These are phyloP conservation scores for Colletotrichum melonis DNA, from an alignment of 2,329 filamentous ascomycete species.

Conservation along the genomic window DNA sequence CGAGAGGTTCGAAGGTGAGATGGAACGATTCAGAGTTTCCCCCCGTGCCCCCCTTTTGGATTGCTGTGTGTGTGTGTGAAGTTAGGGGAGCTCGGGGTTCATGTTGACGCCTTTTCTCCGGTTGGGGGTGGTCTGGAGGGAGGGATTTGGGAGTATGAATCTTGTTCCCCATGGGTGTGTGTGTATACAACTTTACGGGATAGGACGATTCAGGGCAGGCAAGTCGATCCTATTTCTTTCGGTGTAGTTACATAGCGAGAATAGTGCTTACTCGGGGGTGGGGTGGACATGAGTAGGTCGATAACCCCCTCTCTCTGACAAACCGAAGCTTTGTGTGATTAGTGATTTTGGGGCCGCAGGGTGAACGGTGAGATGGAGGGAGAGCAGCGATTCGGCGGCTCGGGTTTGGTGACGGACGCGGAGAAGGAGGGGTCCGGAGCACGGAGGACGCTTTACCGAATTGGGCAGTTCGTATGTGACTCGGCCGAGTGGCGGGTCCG, in stretches of 20 bases:
- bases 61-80: not conserved
- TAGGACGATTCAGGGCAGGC: not conserved
- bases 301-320: not conserved
- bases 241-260: not conserved
- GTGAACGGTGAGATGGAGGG: not conserved
- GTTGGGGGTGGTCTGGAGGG: not conserved
- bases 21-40: not conserved
- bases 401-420: not conserved
- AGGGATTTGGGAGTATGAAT: not conserved
- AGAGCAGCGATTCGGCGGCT: not conserved
- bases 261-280: not conserved
- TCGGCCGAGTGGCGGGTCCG: conserved; percentile 30
- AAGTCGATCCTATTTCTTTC: not conserved
- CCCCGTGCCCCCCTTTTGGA: not conserved
- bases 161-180: not conserved
- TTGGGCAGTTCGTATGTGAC: not conserved
- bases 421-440: not conserved
- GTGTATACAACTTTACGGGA: not conserved
- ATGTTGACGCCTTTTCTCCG: not conserved
- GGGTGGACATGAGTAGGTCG: not conserved
- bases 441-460: not conserved
- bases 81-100: not conserved
- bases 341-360: not conserved
- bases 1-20: not conserved
- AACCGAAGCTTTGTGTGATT: not conserved